These are phyloP conservation scores for Sugiyamaella grinbergsii DNA, from an alignment of 1,139 yeast genomes.

Conservation along the genomic window DNA sequence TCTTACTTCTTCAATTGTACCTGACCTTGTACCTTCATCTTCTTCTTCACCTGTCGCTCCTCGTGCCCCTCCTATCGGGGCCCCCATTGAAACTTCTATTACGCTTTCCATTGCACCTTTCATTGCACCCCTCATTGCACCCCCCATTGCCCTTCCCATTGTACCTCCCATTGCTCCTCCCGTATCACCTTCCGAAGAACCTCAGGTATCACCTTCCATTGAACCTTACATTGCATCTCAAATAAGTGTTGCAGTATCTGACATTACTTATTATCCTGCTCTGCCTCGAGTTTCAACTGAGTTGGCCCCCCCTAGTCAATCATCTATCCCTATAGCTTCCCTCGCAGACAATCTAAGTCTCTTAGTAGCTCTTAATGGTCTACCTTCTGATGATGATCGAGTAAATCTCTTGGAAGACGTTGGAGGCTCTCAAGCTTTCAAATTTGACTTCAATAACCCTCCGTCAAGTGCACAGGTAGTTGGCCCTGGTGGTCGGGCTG, in stretches of 20 bases:
- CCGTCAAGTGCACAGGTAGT: constrained; percentile 26
- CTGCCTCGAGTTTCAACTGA: background rate
- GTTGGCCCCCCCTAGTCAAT: background rate
- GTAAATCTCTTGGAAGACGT: constrained; percentile 24
- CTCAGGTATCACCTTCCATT: too few species aligned
- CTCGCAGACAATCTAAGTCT: constrained; percentile 4
- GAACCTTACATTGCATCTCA: background rate
- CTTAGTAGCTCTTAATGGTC: constrained; percentile 19
- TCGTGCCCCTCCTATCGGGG: too few species aligned
- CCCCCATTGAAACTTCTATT: too few species aligned
- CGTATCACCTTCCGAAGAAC: too few species aligned
- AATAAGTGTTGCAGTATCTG: background rate
- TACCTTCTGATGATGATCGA: constrained; percentile 26
- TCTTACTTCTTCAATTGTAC: too few species aligned
- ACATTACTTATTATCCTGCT: background rate
- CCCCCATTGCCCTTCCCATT: background rate
- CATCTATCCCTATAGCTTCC: background rate
- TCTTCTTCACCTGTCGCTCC: too few species aligned
- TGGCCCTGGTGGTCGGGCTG: constrained; percentile 29
- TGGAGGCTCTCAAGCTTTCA: constrained; percentile 30
- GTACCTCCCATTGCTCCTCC: background rate
- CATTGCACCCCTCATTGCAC: background rate
- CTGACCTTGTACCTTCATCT: too few species aligned
- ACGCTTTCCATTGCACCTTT: background rate
- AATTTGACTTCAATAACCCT: constrained; percentile 32